Evolutionary conservation across 345 rosid species (phyloP).

Genomic region (Gossypium sturtianum): DNA sequence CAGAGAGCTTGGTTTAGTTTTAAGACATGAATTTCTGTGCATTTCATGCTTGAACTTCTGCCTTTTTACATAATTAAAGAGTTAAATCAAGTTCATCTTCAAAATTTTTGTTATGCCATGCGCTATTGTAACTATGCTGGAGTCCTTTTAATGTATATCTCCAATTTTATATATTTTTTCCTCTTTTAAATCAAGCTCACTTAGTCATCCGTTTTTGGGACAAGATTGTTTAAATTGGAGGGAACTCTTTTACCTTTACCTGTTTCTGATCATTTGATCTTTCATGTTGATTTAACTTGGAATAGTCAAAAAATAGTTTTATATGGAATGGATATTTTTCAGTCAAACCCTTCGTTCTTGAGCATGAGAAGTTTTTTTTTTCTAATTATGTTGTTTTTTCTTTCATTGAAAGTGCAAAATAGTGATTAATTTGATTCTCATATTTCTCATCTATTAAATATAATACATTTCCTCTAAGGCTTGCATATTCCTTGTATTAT

Average conservation of each 20-base stretch:
- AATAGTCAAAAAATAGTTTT: not conserved
- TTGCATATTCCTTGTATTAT: slow-evolving; percentile 3
- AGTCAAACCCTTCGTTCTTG: not conserved
- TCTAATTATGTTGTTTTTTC: not conserved
- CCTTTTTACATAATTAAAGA: not conserved
- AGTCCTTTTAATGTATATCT: not conserved
- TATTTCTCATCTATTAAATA: not conserved
- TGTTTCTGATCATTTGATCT: not conserved
- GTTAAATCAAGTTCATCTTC: not conserved
- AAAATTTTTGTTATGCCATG: not conserved
- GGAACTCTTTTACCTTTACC: not conserved
- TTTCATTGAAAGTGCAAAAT: not conserved
- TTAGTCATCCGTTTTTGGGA: not conserved
- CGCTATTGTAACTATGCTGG: not conserved
- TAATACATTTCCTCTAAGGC: not conserved
- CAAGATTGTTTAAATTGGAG: not conserved
- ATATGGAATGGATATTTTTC: not conserved
- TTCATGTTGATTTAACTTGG: not conserved
- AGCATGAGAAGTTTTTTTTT: not conserved
- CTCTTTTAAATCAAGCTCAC: not conserved
- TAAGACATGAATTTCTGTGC: not conserved
- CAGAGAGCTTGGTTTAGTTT: not conserved
- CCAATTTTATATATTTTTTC: not conserved
- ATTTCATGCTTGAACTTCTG: not conserved
- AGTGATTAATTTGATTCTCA: not conserved